Evolutionary conservation across 1,284 basidiomycete species (phyloP).

Genomic region (Ceratobasidium sp.): DNA sequence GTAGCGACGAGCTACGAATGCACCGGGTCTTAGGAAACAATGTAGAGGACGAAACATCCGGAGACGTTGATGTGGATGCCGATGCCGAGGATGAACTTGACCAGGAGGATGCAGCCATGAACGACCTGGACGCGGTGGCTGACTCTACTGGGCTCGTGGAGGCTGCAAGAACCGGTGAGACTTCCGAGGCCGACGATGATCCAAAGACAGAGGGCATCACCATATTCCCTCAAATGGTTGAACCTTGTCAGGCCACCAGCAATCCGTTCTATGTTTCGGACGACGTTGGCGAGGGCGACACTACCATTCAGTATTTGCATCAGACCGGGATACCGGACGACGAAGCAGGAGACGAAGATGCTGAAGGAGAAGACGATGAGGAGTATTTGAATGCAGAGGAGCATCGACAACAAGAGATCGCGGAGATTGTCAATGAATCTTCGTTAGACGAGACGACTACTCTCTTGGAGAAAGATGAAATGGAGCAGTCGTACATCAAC

Average conservation of each 20-base stretch:
- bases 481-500: slow-evolving; percentile 78
- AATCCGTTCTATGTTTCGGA: slow-evolving; percentile 27
- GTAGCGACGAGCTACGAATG: slow-evolving; percentile 45
- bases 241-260: slow-evolving; percentile 13
- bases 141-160: slow-evolving; percentile 29
- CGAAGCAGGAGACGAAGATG: slow-evolving; percentile 49
- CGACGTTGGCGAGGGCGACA: slow-evolving; percentile 35
- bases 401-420: slow-evolving; percentile 51
- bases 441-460: slow-evolving; percentile 66
- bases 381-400: slow-evolving; percentile 49
- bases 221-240: neutral
- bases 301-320: slow-evolving; percentile 3
- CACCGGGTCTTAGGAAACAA: slow-evolving; percentile 22
- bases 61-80: slow-evolving; percentile 26
- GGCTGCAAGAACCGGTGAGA: neutral
- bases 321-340: slow-evolving; percentile 42
- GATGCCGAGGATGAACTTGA: slow-evolving; percentile 37
- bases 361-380: slow-evolving; percentile 43
- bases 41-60: slow-evolving; percentile 15
- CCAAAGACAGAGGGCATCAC: neutral
- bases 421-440: slow-evolving; percentile 46
- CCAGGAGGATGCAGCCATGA: slow-evolving; percentile 38
- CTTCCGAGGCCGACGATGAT: neutral
- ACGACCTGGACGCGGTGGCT: slow-evolving; percentile 27
- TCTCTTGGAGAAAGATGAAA: slow-evolving; percentile 62